Evolutionary conservation across 768 basidiomycete genomes (phyloP), one percentile per base, ranked within the genome.

Genomic region (Termitomyces sp.): DNA sequence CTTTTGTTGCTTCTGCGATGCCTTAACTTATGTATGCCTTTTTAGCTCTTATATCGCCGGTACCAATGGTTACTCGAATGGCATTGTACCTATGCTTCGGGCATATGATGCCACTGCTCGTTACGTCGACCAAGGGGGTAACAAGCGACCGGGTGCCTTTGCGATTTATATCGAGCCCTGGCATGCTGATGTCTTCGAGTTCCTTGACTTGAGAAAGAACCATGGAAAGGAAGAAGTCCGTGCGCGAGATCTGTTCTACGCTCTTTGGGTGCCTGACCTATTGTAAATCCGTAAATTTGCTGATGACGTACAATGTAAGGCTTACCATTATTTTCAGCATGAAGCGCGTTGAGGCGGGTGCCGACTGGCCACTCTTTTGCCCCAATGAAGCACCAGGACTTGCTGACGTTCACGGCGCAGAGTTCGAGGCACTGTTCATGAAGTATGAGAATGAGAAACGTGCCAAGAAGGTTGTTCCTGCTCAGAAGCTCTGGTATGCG

Each of bases 121-220:
- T 40, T 98, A 98, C 66, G 97, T 98, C 55, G 97, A 98, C 70
- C 96, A 98, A 68, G 96, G 97, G 51, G 97, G 97, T 28, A 98
- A 98, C 82, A 98, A 98, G 76, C 90, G 97, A 26, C 97, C 97
- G 1, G 97, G 97, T 59, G 97, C 97, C 1, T 98, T 99, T 64
- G 91, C 97, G 17, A 91, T 99, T 70, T 99, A 99, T 75, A 78
- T 98, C 67, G 97, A 99, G 74, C 97, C 97, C 14, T 99, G 97
- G 97, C 97, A 99, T 68, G 83, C 92, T 17, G 97, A 98, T 70
- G 72, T 99, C 68, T 97, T 98, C 64, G 95, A 97, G 57, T 98
- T 99, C 78, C 81, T 99, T 63, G 96, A 98, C 68, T 81, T 99
- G 46, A 82, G 97, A 66, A 98, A 98, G 84, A 99, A 99, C 71